These are phyloP conservation scores for Pseudopyrenochaeta lycopersici DNA, from an alignment of 2,329 filamentous ascomycete genomes.

Conservation along the genomic window DNA sequence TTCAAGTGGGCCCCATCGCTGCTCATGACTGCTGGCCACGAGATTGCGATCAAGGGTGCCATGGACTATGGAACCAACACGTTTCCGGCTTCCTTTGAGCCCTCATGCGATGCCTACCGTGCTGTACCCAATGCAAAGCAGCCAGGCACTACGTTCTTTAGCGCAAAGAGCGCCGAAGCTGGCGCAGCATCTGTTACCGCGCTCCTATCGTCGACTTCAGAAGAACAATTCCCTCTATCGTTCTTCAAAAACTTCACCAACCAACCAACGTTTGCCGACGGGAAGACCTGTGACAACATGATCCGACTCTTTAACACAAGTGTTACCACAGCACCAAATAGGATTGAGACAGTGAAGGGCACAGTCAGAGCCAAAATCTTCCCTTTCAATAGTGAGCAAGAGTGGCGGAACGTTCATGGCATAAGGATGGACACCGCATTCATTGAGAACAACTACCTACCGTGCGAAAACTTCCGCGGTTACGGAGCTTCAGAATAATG, in stretches of 20 bases:
- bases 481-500: conserved; percentile 18
- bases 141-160: conserved; percentile 31
- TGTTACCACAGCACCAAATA: conserved; percentile 45
- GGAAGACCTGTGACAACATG: conserved; percentile 56
- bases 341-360: conserved; percentile 46
- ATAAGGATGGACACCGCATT: conserved; percentile 51
- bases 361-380: conserved; percentile 38
- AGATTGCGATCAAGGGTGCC: conserved; percentile 57
- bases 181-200: conserved; percentile 31
- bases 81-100: conserved; percentile 56
- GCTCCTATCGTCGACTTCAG: conserved; percentile 14
- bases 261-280: conserved; percentile 60
- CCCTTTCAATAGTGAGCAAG: conserved; percentile 39
- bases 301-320: conserved; percentile 58
- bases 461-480: conserved; percentile 42
- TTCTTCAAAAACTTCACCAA: conserved; percentile 64
- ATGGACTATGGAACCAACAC: conserved; percentile 58
- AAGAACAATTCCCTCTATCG: conserved; percentile 49
- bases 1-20: conserved; percentile 62
- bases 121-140: conserved; percentile 29
- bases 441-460: conserved; percentile 51
- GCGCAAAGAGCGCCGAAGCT: conserved; percentile 19
- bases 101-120: conserved; percentile 61
- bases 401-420: conserved; percentile 44
- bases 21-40: conserved; percentile 56